Evolutionary conservation across 306 rosid species (phyloP).

Genomic region (Malus orientalis): DNA sequence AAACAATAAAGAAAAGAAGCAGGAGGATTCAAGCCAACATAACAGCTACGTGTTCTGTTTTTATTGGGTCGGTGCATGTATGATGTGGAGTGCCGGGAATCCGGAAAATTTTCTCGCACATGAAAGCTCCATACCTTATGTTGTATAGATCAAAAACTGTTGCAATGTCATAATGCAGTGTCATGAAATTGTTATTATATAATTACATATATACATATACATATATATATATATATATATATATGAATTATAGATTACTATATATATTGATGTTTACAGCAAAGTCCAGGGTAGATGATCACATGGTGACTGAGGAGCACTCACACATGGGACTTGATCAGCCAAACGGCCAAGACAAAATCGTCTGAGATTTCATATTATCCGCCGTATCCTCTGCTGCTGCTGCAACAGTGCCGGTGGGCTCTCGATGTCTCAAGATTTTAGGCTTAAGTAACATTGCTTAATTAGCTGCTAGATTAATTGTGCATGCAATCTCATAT

Average conservation of each 20-base stretch:
- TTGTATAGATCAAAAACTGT: not conserved
- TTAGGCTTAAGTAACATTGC: no score
- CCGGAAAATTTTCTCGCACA: not conserved
- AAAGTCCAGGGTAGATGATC: slow-evolving; percentile 36
- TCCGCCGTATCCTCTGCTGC: slow-evolving; percentile 26
- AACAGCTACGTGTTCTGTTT: no score
- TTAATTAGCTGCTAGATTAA: not conserved
- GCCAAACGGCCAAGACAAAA: slow-evolving; percentile 19
- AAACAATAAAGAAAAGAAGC: no score
- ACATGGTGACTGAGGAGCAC: slow-evolving; percentile 28
- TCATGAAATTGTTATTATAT: no score
- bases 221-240: not conserved
- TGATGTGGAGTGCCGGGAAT: no score
- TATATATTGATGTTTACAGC: slow-evolving; percentile 27
- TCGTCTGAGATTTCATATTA: slow-evolving; percentile 17
- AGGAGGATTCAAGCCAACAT: no score
- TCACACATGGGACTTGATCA: not conserved
- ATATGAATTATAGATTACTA: no score
- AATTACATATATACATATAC: not conserved
- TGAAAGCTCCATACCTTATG: not conserved
- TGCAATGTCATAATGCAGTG: not conserved
- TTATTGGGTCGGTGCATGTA: no score
- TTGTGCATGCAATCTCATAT: no score
- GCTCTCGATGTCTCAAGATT: not conserved
- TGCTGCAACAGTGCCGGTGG: not conserved